These are phyloP conservation scores for Candida ficus DNA, from an alignment of 805 yeast genomes.

Conservation along the genomic window DNA sequence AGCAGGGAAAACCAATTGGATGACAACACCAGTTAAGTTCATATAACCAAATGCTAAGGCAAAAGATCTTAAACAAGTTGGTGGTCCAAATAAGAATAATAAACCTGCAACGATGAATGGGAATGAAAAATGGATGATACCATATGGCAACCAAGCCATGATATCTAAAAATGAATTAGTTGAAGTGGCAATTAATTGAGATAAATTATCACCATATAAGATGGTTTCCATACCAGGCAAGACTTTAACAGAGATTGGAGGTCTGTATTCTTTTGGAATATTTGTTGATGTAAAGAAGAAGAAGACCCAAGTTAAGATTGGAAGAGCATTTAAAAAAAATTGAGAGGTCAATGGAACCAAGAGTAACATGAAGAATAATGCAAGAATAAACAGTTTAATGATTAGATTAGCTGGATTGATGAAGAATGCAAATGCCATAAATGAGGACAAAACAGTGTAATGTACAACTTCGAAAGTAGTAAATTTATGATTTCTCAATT, in stretches of 20 bases:
- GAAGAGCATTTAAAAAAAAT: constrained; percentile 77
- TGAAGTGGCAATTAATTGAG: constrained; percentile 74
- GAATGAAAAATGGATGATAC: constrained; percentile 81
- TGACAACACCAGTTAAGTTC: constrained; percentile 81
- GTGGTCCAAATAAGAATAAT: constrained; percentile 86
- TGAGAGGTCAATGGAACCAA: constrained; percentile 77
- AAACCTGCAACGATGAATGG: constrained; percentile 83
- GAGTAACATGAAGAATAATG: constrained; percentile 40
- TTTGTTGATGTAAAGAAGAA: constrained; percentile 73
- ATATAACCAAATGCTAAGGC: constrained; percentile 94
- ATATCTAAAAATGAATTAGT: constrained; percentile 65
- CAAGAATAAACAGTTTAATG: constrained; percentile 25
- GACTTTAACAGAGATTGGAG: constrained; percentile 83
- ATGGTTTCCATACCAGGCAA: constrained; percentile 91
- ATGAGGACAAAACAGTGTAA: constrained; percentile 44
- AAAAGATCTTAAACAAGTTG: constrained; percentile 73
- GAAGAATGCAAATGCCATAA: constrained; percentile 54
- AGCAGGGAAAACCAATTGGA: constrained; percentile 81
- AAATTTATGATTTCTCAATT: constrained; percentile 39
- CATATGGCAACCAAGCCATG: constrained; percentile 95
- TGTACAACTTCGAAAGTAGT: constrained; percentile 44
- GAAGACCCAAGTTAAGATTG: constrained; percentile 81
- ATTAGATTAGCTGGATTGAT: constrained; percentile 52
- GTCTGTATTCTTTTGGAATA: constrained; percentile 70
- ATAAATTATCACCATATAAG: constrained; percentile 84